Evolutionary conservation across 768 basidiomycete species (phyloP), one percentile per base, ranked within the genome.

Genomic region (Collybia mongolica): DNA sequence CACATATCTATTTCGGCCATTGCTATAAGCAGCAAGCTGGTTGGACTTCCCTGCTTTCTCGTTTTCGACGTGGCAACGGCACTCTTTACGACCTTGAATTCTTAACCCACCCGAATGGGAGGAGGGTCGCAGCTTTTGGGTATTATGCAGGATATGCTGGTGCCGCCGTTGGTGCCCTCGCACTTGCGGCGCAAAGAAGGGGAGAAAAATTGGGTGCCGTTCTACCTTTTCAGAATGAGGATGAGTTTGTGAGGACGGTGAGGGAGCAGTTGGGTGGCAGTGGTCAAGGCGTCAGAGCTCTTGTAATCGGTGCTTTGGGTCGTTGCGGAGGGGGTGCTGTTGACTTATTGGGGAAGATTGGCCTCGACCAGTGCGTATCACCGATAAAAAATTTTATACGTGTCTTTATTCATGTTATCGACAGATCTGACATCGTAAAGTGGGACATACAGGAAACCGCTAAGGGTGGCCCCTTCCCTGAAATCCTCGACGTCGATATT

Each of bases 81-180:
- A 86, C 83, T 11, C 74, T 98, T 19, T 98, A 98, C 70, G 97
- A 98, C 66, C 76, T 98, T 48, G 97, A 99, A 71, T 99, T 98
- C 72, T 77, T 98, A 54, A 88, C 83, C 55, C 93, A 98, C 63
- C 81, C 75, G 2, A 73, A 60, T 35, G 93, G 95, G 12, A 80
- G 96, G 23, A 88, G 97, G 39, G 94, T 99, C 29, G 96, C 97
- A 14, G 97, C 97, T 0, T 99, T 99, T 62, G 97, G 97, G 6
- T 99, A 88, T 74, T 91, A 98, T 66, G 97, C 97, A 11, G 97
- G 97, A 4, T 99, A 98, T 60, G 94, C 96, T n/a, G 97, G 97
- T 14, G 93, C 94, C 8, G 96, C 94, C 5, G 93, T 90, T 0
- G 88, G 90, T 18, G 90, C 90, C 6, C 79, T 98, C 22, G 93